Conservation (phyloP, 441 rosid species). For the Dalechampia spathulata region DNA sequence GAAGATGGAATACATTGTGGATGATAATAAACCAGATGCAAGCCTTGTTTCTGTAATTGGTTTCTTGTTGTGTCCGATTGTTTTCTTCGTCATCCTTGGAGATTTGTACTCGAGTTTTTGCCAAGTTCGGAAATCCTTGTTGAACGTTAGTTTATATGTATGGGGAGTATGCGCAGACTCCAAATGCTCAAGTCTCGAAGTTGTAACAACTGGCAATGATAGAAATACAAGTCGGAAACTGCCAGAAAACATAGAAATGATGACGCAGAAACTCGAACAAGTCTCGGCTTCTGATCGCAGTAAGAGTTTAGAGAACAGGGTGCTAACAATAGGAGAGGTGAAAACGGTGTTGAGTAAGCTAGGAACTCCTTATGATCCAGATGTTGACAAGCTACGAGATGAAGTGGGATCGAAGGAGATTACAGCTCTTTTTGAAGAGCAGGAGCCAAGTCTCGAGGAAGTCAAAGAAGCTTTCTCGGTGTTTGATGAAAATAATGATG, state of each 20-base stretch:
- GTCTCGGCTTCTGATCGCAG: background rate
- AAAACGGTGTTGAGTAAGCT: slow-evolving; percentile 25
- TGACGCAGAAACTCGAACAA: slow-evolving; percentile 23
- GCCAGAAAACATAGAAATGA: slow-evolving; percentile 28
- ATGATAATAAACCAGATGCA: background rate
- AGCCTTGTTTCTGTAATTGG: background rate
- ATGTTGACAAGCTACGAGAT: slow-evolving; percentile 5
- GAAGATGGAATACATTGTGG: background rate
- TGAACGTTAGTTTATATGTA: background rate
- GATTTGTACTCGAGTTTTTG: slow-evolving; percentile 16
- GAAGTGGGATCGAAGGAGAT: slow-evolving; percentile 24
- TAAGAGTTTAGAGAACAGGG: background rate
- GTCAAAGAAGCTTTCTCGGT: slow-evolving; percentile 42
- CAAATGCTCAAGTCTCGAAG: background rate
- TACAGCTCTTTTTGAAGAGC: slow-evolving; percentile 33
- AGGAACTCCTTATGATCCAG: slow-evolving; percentile 12
- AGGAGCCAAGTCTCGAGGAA: slow-evolving; percentile 36
- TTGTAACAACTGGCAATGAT: background rate
- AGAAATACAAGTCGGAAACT: slow-evolving; percentile 11
- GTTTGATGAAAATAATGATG: slow-evolving; percentile 59
- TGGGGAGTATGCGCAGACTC: background rate
- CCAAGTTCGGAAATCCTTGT: slow-evolving; percentile 11
- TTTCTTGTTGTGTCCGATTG: background rate
- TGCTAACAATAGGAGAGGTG: slow-evolving; percentile 30
- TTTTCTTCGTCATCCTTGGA: slow-evolving; percentile 24